A percentile compares a stretch with the other conserved stretches of the same genome.
These are phyloP conservation scores for Kodamaea kakaduensis DNA, from an alignment of 805 yeast genomes.

Conservation along the genomic window DNA sequence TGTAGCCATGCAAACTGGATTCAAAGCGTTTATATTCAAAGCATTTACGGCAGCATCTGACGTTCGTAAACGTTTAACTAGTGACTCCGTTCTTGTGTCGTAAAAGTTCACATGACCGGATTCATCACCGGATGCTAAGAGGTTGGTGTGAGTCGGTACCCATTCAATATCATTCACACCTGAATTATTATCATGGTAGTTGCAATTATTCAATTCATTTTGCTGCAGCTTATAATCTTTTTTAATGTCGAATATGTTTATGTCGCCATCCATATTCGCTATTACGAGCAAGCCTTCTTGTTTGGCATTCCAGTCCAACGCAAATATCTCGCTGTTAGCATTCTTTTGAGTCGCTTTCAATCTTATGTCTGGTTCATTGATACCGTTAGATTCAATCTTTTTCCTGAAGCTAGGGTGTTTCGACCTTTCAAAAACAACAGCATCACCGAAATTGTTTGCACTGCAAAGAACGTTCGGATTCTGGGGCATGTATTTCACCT, in stretches of 20 bases:
- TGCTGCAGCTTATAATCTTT: conserved; percentile 24
- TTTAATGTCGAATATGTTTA: conserved; percentile 66
- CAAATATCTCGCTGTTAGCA: conserved; percentile 55
- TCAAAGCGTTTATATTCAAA: conserved; percentile 55
- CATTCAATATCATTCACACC: conserved; percentile 75
- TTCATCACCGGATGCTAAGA: conserved; percentile 69
- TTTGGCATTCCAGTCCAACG: conserved; percentile 69
- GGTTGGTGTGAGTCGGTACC: conserved; percentile 56
- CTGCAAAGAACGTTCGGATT: conserved; percentile 81
- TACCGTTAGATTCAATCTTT: conserved; percentile 19
- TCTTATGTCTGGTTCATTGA: conserved; percentile 47
- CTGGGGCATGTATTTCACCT: conserved; percentile 72
- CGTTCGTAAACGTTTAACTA: conserved; percentile 1
- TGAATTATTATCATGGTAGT: conserved; percentile 20
- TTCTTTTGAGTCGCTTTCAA: conserved; percentile 29
- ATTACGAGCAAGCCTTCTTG: conserved; percentile 57
- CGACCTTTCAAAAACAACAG: conserved; percentile 74
- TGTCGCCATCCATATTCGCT: conserved; percentile 60
- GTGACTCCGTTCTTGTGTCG: conserved; percentile 45
- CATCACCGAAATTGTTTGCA: conserved; percentile 60
- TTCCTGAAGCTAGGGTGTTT: conserved; percentile 52
- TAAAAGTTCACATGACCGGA: conserved; percentile 45
- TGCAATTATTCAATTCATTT: conserved; percentile 1
- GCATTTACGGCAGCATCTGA: conserved; percentile 47
- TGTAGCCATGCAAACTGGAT: conserved; percentile 56